Evolutionary conservation across 2,329 filamentous ascomycete species (phyloP).

Genomic region (Gnomoniopsis smithogilvyi): DNA sequence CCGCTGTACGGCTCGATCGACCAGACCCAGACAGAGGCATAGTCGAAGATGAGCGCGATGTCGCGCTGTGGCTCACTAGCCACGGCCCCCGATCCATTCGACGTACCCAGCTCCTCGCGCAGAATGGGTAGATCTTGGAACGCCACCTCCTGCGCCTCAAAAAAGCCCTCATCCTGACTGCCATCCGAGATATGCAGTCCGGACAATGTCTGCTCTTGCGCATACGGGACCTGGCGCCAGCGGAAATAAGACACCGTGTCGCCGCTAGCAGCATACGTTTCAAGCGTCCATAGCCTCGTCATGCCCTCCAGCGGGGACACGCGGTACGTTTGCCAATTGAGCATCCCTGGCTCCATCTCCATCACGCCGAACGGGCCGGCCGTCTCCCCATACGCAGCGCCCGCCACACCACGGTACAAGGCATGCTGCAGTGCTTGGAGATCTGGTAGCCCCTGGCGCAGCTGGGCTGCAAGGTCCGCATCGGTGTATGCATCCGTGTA

Average conservation of each 20-base stretch:
- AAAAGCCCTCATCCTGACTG: constrained; percentile 19
- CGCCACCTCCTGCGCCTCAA: constrained; percentile 17
- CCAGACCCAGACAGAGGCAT: constrained; percentile 21
- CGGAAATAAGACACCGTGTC: constrained; percentile 23
- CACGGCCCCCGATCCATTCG: background rate
- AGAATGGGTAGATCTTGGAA: constrained; percentile 19
- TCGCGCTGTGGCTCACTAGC: constrained; percentile 18
- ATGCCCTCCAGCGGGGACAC: constrained; percentile 21
- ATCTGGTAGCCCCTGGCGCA: constrained; percentile 22
- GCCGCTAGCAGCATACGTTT: constrained; percentile 21
- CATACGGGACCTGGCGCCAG: constrained; percentile 24
- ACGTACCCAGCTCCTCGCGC: background rate
- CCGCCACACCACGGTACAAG: constrained; percentile 21
- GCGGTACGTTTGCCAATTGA: constrained; percentile 23
- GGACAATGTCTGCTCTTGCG: constrained; percentile 23
- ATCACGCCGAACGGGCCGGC: constrained; percentile 22
- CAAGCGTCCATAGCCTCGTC: constrained; percentile 23
- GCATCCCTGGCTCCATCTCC: constrained; percentile 24
- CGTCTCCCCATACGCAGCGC: constrained; percentile 19
- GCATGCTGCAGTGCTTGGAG: constrained; percentile 21
- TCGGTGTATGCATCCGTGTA: constrained; percentile 18
- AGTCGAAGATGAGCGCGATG: constrained; percentile 22
- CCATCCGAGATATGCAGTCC: constrained; percentile 21
- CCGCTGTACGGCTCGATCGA: constrained; percentile 23
- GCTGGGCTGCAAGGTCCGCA: constrained; percentile 17